These are phyloP conservation scores for Lepidium africanum DNA, from an alignment of 345 rosid genomes.

Conservation along the genomic window DNA sequence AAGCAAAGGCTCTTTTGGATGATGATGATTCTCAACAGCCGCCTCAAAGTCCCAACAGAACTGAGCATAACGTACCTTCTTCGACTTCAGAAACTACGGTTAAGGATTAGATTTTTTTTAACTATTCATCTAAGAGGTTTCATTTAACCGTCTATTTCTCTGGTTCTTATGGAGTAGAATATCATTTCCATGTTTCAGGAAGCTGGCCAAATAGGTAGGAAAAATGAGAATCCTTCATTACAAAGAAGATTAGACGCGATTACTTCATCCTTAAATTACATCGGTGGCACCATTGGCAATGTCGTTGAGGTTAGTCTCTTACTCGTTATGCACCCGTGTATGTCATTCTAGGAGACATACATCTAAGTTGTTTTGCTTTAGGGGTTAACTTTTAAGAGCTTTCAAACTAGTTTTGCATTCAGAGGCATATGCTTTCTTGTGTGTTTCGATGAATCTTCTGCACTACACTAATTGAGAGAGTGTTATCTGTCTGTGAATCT, in stretches of 20 bases:
- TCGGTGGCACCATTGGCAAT: conserved; percentile 73
- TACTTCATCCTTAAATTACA: conserved; percentile 65
- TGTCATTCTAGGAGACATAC: background rate
- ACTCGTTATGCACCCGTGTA: background rate
- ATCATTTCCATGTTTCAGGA: conserved; percentile 27
- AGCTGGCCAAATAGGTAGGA: conserved; percentile 26
- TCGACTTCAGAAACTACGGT: conserved; percentile 25
- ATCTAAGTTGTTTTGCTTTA: background rate
- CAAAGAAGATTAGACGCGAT: conserved; percentile 61
- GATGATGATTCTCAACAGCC: conserved; percentile 34
- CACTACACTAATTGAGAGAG: background rate
- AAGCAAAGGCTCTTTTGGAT: conserved; percentile 82
- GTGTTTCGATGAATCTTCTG: background rate
- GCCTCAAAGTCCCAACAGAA: conserved; percentile 24
- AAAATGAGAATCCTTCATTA: conserved; percentile 48
- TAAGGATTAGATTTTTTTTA: conserved; percentile 18
- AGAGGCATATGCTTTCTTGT: background rate
- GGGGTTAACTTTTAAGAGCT: background rate
- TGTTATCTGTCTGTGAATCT: conserved; percentile 17
- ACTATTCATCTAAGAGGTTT: conserved; percentile 3
- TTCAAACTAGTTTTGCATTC: background rate
- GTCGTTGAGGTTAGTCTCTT: conserved; percentile 62
- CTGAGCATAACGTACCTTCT: conserved; percentile 28
- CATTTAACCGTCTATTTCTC: background rate
- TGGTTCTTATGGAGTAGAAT: background rate